Evolutionary conservation across 371 early-diverging fungal genomes (phyloP).

Genomic region (Mortierella sp.): DNA sequence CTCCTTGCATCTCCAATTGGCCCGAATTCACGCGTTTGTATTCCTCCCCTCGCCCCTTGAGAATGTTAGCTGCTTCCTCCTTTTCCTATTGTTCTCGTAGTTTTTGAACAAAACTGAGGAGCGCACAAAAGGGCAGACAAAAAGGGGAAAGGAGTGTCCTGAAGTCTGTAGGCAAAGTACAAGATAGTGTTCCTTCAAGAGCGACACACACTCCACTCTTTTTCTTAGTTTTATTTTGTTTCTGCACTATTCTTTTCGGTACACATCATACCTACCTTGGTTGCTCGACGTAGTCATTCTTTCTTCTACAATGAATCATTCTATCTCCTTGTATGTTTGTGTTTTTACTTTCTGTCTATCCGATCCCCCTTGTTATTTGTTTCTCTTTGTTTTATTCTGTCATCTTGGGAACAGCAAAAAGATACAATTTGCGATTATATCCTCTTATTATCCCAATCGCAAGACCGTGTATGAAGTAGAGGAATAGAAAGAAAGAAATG

Average conservation of each 20-base stretch:
- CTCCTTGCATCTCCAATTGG: constrained; percentile 50
- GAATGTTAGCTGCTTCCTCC: constrained; percentile 1
- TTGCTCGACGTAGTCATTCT: neutral
- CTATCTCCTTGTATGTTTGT: neutral
- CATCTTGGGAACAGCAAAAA: neutral
- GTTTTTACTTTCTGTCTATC: neutral
- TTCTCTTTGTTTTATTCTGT: neutral
- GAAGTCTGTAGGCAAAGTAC: too few relatives aligned
- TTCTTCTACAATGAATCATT: neutral
- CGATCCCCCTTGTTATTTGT: neutral
- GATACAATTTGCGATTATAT: neutral
- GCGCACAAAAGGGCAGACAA: neutral
- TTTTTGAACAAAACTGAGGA: constrained; percentile 10
- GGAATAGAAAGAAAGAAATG: neutral
- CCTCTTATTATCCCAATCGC: neutral
- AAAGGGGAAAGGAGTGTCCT: neutral
- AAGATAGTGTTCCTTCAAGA: too few relatives aligned
- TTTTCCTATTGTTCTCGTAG: neutral
- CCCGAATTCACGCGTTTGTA: constrained; percentile 14
- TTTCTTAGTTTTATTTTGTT: neutral
- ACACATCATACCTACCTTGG: neutral
- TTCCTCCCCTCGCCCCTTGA: constrained; percentile 9
- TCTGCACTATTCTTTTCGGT: neutral
- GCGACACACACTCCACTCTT: neutral
- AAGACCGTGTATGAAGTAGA: neutral